Evolutionary conservation across 768 basidiomycete species (phyloP).

Genomic region (Hygrophoropsis aurantiaca): DNA sequence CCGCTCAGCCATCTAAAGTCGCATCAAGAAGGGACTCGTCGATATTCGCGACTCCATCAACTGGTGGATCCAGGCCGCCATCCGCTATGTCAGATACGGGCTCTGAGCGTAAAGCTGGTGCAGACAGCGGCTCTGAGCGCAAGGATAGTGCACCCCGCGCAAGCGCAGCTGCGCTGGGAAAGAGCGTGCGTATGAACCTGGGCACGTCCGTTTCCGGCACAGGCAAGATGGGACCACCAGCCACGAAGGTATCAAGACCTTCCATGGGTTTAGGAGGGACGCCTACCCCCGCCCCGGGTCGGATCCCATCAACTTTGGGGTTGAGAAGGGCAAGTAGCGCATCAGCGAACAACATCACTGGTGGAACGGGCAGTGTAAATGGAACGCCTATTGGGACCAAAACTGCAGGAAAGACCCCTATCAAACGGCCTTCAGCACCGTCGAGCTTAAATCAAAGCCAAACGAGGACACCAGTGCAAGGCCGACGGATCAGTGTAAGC

Average conservation of each 20-base stretch:
- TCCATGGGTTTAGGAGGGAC: conserved; percentile 32
- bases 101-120: conserved; percentile 24
- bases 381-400: conserved; percentile 3
- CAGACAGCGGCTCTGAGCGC: conserved; percentile 37
- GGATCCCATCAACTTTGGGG: conserved; percentile 32
- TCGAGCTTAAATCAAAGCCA: too few relatives aligned
- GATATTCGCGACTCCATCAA: conserved; percentile 43
- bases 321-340: conserved; percentile 3
- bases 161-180: conserved; percentile 41
- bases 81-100: conserved; percentile 54
- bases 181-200: conserved; percentile 49
- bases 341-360: background rate
- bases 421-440: too few relatives aligned
- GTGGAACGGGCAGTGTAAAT: conserved; percentile 1
- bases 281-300: conserved; percentile 35
- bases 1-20: conserved; percentile 45
- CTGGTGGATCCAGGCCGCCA: conserved; percentile 44
- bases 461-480: conserved; percentile 30
- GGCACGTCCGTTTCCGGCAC: conserved; percentile 20
- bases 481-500: conserved; percentile 33
- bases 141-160: conserved; percentile 32
- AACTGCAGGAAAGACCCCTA: conserved; percentile 1
- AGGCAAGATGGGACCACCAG: conserved; percentile 53
- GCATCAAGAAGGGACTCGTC: conserved; percentile 52
- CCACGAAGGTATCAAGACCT: conserved; percentile 27